Evolutionary conservation across 495 filamentous ascomycete genomes (phyloP), one percentile per base, ranked within the genome.

Genomic region (Xylaria castorea): DNA sequence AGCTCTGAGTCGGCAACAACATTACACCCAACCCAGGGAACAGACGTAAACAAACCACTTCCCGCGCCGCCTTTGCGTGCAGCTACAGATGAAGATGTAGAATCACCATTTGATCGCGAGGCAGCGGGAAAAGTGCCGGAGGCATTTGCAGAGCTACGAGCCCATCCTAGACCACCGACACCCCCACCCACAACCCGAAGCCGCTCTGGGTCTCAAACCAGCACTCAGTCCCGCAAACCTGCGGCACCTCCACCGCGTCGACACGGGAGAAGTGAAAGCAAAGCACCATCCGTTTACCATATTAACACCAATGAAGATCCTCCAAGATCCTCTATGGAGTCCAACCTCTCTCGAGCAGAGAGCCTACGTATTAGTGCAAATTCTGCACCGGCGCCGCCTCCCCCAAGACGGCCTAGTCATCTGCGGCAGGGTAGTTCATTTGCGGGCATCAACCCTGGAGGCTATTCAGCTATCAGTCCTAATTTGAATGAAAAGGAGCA

Each of bases 21-120:
- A 6, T 66, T 38, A 60, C 71, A 71, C 62, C 36, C 74, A 16
- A 67, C 65, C 5, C 51, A 65, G 25, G 40, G 38, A 68, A 83
- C 84, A 27, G 81, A 89, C 73, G 78, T 87, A 16, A 89, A 86
- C 71, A 87, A 87, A 44, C 83, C 84, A 9, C 80, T 86, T 27
- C 84, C 85, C 3, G 79, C 78, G n/a, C 75, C 83, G 3, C 82
- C 83, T 8, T 66, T 77, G 7, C 82, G 84, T 63, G 83, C 84
- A 36, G 83, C 85, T 27, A 50, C 72, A 2, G 81, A 82, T 48
- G 81, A 82, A 30, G 81, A 78, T 3, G 46, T 70, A 11, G 81
- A 84, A 50, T 83, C 81, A 51, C 76, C 83, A 18, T 85, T 83
- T 71, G 83, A 85, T 66, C 80, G 80, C 22, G 81, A 83, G 71